A percentile compares a stretch with the other conserved stretches of the same genome.
phyloP scores from a whole-genome alignment of 208 protist species.

The Trypanosoma theileri region DNA sequence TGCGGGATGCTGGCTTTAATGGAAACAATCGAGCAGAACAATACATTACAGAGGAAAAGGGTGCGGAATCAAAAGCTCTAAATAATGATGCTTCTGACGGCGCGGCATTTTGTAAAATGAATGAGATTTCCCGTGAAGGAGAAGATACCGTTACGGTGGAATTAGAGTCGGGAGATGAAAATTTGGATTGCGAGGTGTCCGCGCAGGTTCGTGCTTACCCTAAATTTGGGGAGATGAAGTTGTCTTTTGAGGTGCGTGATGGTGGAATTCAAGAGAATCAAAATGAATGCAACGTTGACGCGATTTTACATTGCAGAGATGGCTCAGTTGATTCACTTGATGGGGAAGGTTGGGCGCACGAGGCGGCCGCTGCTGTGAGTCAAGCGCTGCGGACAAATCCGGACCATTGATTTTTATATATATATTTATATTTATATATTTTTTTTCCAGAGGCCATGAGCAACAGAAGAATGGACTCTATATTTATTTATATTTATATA shows the following conservation, averaged over 20 bases:
- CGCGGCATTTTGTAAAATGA: background rate
- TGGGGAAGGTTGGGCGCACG: background rate
- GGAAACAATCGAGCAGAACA: background rate
- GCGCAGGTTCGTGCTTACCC: constrained; percentile 63
- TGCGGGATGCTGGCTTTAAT: background rate
- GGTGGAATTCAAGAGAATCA: background rate
- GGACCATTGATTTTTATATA: background rate
- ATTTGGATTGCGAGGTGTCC: constrained; percentile 32
- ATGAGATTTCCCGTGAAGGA: background rate
- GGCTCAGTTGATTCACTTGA: background rate
- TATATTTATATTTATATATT: too few relatives aligned
- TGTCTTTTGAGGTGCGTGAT: constrained; percentile 30
- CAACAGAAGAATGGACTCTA: too few relatives aligned
- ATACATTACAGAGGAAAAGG: background rate
- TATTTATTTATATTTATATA: too few relatives aligned
- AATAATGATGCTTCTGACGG: background rate
- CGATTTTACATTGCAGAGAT: background rate
- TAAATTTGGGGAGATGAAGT: constrained; percentile 44
- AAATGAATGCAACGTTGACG: background rate
- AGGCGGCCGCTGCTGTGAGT: background rate
- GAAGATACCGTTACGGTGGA: constrained; percentile 18
- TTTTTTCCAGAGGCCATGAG: too few relatives aligned
- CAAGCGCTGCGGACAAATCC: background rate
- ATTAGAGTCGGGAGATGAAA: constrained; percentile 4
- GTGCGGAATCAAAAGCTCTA: background rate